Conservation (phyloP, 1,284 basidiomycete genomes). For the Cryptococcus wingfieldii region DNA sequence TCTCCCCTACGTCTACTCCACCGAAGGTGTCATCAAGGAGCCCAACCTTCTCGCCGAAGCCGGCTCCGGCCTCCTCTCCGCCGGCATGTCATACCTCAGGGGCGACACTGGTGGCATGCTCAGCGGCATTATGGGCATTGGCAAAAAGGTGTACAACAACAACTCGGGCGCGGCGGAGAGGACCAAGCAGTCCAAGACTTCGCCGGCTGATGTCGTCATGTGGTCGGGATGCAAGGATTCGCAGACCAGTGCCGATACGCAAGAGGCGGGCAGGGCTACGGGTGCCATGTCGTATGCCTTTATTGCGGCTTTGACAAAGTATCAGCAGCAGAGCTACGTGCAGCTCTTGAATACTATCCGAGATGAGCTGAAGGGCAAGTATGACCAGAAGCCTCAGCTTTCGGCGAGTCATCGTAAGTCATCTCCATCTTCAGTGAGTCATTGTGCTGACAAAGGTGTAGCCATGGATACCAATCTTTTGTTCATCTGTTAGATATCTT, state of each 20-base stretch:
- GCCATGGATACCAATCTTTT: slow-evolving; percentile 35
- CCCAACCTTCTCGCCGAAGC: slow-evolving; percentile 76
- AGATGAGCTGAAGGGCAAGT: slow-evolving; percentile 56
- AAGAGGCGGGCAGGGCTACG: slow-evolving; percentile 72
- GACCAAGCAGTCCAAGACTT: slow-evolving; percentile 56
- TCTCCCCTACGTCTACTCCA: slow-evolving; percentile 66
- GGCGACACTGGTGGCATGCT: slow-evolving; percentile 74
- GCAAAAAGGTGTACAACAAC: slow-evolving; percentile 30
- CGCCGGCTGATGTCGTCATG: slow-evolving; percentile 64
- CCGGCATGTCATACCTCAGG: slow-evolving; percentile 43
- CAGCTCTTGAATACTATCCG: slow-evolving; percentile 69
- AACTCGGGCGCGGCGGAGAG: slow-evolving; percentile 28
- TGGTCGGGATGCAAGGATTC: slow-evolving; percentile 90
- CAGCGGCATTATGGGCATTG: slow-evolving; percentile 47
- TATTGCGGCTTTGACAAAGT: slow-evolving; percentile 59
- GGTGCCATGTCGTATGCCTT: slow-evolving; percentile 77
- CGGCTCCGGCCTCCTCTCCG: slow-evolving; percentile 64
- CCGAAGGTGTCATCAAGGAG: slow-evolving; percentile 89
- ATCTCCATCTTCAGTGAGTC: background rate
- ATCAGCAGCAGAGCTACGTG: slow-evolving; percentile 73
- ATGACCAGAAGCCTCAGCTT: slow-evolving; percentile 80
- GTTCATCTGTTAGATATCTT: slow-evolving; percentile 26
- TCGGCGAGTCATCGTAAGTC: slow-evolving; percentile 43
- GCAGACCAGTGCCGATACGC: slow-evolving; percentile 81
- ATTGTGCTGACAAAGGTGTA: slow-evolving; percentile 7